These are phyloP conservation scores for Pseudotulostoma volvatum DNA, from an alignment of 495 filamentous ascomycete species.

Conservation along the genomic window DNA sequence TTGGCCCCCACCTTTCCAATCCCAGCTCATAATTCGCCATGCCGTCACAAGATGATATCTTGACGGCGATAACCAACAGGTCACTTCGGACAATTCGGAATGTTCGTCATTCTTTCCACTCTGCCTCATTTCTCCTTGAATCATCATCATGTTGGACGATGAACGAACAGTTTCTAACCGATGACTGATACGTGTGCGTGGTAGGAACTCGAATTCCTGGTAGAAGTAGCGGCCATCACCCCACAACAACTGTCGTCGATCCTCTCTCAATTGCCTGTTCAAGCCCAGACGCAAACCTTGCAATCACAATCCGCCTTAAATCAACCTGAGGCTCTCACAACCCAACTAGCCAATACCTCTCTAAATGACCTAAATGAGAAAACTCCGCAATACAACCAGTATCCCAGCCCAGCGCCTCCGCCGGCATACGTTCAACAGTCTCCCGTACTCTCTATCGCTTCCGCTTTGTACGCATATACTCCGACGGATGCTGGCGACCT, in stretches of 20 bases:
- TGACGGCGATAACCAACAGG: slow-evolving; percentile 48
- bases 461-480: slow-evolving; percentile 69
- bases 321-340: slow-evolving; percentile 18
- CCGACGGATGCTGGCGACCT: slow-evolving; percentile 67
- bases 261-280: slow-evolving; percentile 52
- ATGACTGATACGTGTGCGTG: neutral
- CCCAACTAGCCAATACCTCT: slow-evolving; percentile 28
- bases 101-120: slow-evolving; percentile 29
- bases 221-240: slow-evolving; percentile 59
- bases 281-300: slow-evolving; percentile 31
- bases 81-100: slow-evolving; percentile 75
- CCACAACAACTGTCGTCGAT: slow-evolving; percentile 54
- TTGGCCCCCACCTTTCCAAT: neutral
- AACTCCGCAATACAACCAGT: slow-evolving; percentile 33
- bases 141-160: neutral
- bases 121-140: neutral
- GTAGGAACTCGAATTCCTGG: slow-evolving; percentile 84
- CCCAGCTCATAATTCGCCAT: slow-evolving; percentile 9
- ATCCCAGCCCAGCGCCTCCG: slow-evolving; percentile 30
- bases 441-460: slow-evolving; percentile 50
- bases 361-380: slow-evolving; percentile 37
- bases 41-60: slow-evolving; percentile 24
- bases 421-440: slow-evolving; percentile 38
- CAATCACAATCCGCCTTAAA: slow-evolving; percentile 20
- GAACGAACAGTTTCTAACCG: neutral